These are phyloP conservation scores for Tetratostichococcus sp. DNA, from an alignment of 139 green algal species.

Conservation along the genomic window DNA sequence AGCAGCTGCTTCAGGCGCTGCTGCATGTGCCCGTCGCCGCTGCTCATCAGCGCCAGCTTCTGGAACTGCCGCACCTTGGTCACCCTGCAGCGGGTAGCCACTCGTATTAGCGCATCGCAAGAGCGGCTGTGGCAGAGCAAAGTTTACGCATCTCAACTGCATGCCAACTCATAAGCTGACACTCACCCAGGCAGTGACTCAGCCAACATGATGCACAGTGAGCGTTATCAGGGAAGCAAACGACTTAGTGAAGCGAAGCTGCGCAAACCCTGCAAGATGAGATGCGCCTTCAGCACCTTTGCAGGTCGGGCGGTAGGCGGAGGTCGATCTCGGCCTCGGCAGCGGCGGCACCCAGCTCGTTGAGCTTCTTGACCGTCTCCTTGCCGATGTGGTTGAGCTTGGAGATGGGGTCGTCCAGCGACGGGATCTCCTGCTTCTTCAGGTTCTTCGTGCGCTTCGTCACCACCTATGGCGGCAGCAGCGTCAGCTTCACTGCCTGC, in stretches of 20 bases:
- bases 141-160: too few relatives aligned
- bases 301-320: slow-evolving; percentile 9
- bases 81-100: slow-evolving; percentile 18
- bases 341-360: slow-evolving; percentile 20
- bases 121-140: neutral
- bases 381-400: slow-evolving; percentile 51
- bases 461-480: slow-evolving; percentile 27
- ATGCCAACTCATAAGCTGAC: too few relatives aligned
- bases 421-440: slow-evolving; percentile 54
- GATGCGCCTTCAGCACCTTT: too few relatives aligned
- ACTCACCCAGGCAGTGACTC: too few relatives aligned
- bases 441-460: slow-evolving; percentile 50
- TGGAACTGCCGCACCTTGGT: slow-evolving; percentile 32
- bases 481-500: too few relatives aligned
- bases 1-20: slow-evolving; percentile 36
- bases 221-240: too few relatives aligned
- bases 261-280: too few relatives aligned
- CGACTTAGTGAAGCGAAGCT: too few relatives aligned
- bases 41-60: slow-evolving; percentile 16
- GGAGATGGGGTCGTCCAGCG: slow-evolving; percentile 49
- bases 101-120: too few relatives aligned
- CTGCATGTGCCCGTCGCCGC: slow-evolving; percentile 29
- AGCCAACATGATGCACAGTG: too few relatives aligned
- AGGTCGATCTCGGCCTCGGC: slow-evolving; percentile 20
- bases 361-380: slow-evolving; percentile 31